Evolutionary conservation across 352 stramenopile species (phyloP).

Genomic region (Lagenidium giganteum): DNA sequence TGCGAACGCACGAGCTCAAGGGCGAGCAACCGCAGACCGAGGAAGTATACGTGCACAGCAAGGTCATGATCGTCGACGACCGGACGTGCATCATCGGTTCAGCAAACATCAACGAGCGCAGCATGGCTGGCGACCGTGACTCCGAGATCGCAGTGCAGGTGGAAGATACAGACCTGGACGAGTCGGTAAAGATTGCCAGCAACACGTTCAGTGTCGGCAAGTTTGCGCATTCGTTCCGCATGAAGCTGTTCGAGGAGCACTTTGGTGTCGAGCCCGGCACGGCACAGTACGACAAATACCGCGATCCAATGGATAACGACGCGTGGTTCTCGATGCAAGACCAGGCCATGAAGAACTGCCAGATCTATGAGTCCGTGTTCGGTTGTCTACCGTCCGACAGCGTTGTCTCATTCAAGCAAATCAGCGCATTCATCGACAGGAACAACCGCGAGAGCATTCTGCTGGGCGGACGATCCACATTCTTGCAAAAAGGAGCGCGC

Average conservation of each 20-base stretch:
- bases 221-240: slow-evolving; percentile 82
- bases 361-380: slow-evolving; percentile 84
- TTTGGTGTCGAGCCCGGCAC: slow-evolving; percentile 56
- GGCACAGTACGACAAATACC: slow-evolving; percentile 46
- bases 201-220: slow-evolving; percentile 56
- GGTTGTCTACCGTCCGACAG: slow-evolving; percentile 73
- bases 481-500: no score
- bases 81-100: slow-evolving; percentile 74
- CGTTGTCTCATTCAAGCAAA: slow-evolving; percentile 64
- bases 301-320: slow-evolving; percentile 51
- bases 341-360: slow-evolving; percentile 76
- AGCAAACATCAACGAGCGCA: slow-evolving; percentile 86
- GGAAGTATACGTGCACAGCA: slow-evolving; percentile 88
- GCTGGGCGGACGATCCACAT: no score
- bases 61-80: slow-evolving; percentile 89
- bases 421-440: slow-evolving; percentile 46
- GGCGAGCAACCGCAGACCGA: slow-evolving; percentile 51
- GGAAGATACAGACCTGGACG: slow-evolving; percentile 74
- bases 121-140: slow-evolving; percentile 81
- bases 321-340: slow-evolving; percentile 83
- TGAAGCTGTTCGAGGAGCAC: slow-evolving; percentile 85
- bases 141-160: slow-evolving; percentile 84
- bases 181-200: slow-evolving; percentile 37
- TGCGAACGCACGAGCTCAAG: slow-evolving; percentile 52
- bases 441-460: no score